These are phyloP conservation scores for Polysphondylium violaceum DNA, from an alignment of 78 protist genomes.

Conservation along the genomic window DNA sequence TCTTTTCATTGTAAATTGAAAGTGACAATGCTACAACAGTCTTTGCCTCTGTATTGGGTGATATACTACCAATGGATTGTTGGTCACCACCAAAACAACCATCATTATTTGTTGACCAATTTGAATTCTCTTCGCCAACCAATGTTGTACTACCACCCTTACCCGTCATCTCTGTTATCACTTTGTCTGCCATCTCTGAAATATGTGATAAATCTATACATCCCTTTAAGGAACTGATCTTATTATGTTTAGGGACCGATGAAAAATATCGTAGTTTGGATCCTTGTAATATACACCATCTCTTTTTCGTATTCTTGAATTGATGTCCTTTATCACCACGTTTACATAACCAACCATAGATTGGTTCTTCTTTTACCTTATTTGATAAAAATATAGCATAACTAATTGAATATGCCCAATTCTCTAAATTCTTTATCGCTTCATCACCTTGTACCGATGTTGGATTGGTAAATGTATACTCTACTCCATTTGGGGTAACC, in stretches of 20 bases:
- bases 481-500: constrained; percentile 70
- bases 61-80: neutral
- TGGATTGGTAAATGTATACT: constrained; percentile 54
- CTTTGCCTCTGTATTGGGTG: constrained; percentile 4
- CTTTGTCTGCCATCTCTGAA: constrained; percentile 39
- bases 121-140: neutral
- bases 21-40: constrained; percentile 25
- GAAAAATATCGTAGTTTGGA: constrained; percentile 54
- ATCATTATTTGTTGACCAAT: neutral
- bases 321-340: constrained; percentile 77
- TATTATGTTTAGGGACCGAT: constrained; percentile 36
- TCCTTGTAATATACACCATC: constrained; percentile 70
- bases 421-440: constrained; percentile 37
- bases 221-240: constrained; percentile 49
- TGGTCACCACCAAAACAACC: constrained; percentile 8
- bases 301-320: constrained; percentile 57
- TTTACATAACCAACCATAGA: constrained; percentile 62
- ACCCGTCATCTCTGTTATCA: constrained; percentile 39
- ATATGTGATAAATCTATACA: constrained; percentile 56
- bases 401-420: constrained; percentile 64
- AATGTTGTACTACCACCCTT: neutral
- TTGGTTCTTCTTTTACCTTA: constrained; percentile 66
- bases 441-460: neutral
- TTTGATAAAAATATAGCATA: constrained; percentile 68
- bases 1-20: constrained; percentile 46